Evolutionary conservation across 2,329 filamentous ascomycete genomes (phyloP).

Genomic region (Diaporthe citriasiana): DNA sequence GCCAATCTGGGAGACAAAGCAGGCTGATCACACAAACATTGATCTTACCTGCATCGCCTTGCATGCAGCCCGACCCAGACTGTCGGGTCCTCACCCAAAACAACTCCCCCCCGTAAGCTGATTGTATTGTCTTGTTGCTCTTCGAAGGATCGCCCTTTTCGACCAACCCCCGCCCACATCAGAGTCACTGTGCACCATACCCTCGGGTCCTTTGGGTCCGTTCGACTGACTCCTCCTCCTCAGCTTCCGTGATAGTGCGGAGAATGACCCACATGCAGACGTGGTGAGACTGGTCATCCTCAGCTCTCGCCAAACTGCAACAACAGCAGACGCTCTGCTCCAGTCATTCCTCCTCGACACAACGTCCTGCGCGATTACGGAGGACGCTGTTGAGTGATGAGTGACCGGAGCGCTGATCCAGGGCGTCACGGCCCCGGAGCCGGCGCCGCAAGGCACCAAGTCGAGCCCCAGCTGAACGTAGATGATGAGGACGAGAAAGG

Average conservation of each 20-base stretch:
- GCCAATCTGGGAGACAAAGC: slow-evolving; percentile 17
- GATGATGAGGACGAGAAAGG: neutral
- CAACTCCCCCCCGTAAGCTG: neutral
- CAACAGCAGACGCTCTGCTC: neutral
- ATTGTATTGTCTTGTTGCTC: neutral
- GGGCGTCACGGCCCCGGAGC: neutral
- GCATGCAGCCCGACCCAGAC: slow-evolving; percentile 36
- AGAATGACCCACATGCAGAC: slow-evolving; percentile 14
- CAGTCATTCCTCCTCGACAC: neutral
- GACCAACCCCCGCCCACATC: slow-evolving; percentile 7
- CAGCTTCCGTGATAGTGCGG: neutral
- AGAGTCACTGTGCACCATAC: slow-evolving; percentile 4
- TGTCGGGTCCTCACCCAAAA: slow-evolving; percentile 28
- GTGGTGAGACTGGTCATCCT: slow-evolving; percentile 21
- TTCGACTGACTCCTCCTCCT: neutral
- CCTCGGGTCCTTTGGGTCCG: neutral
- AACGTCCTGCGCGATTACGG: neutral
- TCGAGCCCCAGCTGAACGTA: slow-evolving; percentile 12
- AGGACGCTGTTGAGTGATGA: slow-evolving; percentile 21
- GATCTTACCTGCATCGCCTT: slow-evolving; percentile 30
- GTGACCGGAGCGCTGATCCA: neutral
- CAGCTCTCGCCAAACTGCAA: neutral
- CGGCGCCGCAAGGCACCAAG: neutral
- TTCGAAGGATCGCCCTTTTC: slow-evolving; percentile 4
- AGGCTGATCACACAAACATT: slow-evolving; percentile 25